Evolutionary conservation across 805 yeast genomes (phyloP), one percentile per base, ranked within the genome.

Genomic region (Wilhelminamyces savonicus): DNA sequence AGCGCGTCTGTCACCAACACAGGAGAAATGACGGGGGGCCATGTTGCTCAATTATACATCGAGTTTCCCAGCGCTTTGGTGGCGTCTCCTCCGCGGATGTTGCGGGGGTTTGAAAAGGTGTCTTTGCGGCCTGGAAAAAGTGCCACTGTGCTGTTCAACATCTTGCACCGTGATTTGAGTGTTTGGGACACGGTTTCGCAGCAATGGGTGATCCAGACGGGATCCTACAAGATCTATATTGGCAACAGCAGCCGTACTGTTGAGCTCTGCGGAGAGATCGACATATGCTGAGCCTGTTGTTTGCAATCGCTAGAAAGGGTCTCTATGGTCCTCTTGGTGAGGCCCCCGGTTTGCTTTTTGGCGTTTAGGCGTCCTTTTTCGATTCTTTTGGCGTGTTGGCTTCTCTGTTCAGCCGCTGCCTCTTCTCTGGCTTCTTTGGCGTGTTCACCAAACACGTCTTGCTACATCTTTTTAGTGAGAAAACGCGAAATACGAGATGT

Each of bases 71-170:
- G 61, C 34, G 57, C 68, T 3, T 54, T 61, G 4, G 54, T 56
- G n/a, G 57, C 62, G n/a, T 67, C 78, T 14, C 78, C 81, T 12
- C 68, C 70, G 2, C 59, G 66, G 35, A 64, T 66, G 15, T 58
- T 76, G 30, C 58, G 80, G 40, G 82, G 82, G 1, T 70, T 73
- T 39, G 80, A 74, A 24, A 76, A 76, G 44, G 64, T 72, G 1
- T 60, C 56, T 32, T 43, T 73, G 20, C 59, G 54, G 13, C 56
- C 71, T 7, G 74, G 73, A 1, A 54, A 55, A 19, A 39, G 57
- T 1, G 52, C 50, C 3, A 46, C 47, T 13, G 58, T 71, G 5
- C 46, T 42, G 11, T 75, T 75, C 39, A 59, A 63, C 27, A 51
- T 76, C 13, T 48, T 61, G 34, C 65, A 72, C 44, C 59, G 77